Base-by-base conservation (phyloP, 2,329 filamentous ascomycete genomes). In the Macroventuria anomochaeta region DNA sequence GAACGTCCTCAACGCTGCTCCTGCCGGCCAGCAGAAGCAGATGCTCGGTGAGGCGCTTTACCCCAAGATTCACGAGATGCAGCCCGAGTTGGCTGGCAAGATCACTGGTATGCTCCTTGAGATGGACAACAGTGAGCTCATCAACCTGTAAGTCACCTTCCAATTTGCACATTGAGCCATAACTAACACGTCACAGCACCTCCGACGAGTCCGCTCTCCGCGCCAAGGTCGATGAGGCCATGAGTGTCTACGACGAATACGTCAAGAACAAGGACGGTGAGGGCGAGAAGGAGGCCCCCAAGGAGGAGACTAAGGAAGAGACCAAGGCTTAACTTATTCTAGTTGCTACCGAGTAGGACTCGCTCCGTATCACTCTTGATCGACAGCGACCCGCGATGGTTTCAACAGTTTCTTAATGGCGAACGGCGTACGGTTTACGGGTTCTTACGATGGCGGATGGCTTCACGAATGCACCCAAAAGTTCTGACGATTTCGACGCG, bases 81-180 rank as follows among this genome's bases (percentile, higher is more conserved):
- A 99, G 82, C 90, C 92, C 56, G 93, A 97, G 70, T 84, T 99
- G 71, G 95, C 95, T 59, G 95, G 95, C 75, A 99, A 99, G 88
- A 97, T 99, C 77, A 99, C 95, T 58, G 95, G 95, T 80, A 99
- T 99, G 95, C 89, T 99, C 70, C 81, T 99, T 70, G 95, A 99
- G 85, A 99, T 99, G 95, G 95, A 97, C 71, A 97, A 97, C 80
- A 76, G 83, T 53, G 95, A 99, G 82, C 83, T 99, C 69, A 85
- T 99, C 74, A 91, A 90, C 80, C 85, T 99, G 91, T 96, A 88
- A 90, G 93, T 42, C 90, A 60, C 41, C 34, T 32, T 32, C 28
- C 7, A 37, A 23, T 28, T 18, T 4, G 23, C 25, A n/a, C 26
- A 7, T 38, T 15, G n/a, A 18, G 12, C 26, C 54, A 72, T 78